These are phyloP conservation scores for Cenchrus americanus DNA, from an alignment of 176 grass and related monocot species.

Conservation along the genomic window DNA sequence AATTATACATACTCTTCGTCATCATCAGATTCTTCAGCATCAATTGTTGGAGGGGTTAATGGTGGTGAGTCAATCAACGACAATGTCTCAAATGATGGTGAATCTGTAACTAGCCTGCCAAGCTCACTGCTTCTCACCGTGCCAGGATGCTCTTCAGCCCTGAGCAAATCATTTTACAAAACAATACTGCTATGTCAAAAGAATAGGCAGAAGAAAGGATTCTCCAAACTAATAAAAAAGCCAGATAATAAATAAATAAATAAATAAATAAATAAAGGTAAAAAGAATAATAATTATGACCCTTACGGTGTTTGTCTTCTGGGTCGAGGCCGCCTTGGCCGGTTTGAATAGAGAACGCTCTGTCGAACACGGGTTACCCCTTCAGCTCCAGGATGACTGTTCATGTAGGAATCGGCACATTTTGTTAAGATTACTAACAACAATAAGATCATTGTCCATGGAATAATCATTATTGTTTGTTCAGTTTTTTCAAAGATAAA, in stretches of 20 bases:
- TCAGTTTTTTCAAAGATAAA: too few relatives aligned
- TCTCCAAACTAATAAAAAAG: background rate
- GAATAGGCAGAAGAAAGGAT: too few relatives aligned
- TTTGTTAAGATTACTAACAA: background rate
- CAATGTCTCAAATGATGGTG: background rate
- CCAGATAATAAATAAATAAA: background rate
- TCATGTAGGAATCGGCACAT: background rate
- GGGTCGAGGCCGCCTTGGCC: background rate
- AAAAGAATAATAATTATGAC: background rate
- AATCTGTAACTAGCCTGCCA: too few relatives aligned
- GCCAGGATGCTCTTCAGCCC: too few relatives aligned
- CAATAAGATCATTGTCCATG: too few relatives aligned
- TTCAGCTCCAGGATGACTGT: background rate
- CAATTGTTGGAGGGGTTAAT: background rate
- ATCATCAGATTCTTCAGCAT: background rate
- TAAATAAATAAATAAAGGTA: background rate
- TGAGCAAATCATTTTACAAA: too few relatives aligned
- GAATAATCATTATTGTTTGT: too few relatives aligned
- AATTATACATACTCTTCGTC: background rate
- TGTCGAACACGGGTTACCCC: background rate
- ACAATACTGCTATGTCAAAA: too few relatives aligned
- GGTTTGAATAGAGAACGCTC: constrained; percentile 19
- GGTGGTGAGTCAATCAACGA: background rate
- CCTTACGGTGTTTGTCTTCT: background rate
- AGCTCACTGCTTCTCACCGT: too few relatives aligned